These are phyloP conservation scores for Neurospora sp. DNA, from an alignment of 495 filamentous ascomycete genomes.

Conservation along the genomic window DNA sequence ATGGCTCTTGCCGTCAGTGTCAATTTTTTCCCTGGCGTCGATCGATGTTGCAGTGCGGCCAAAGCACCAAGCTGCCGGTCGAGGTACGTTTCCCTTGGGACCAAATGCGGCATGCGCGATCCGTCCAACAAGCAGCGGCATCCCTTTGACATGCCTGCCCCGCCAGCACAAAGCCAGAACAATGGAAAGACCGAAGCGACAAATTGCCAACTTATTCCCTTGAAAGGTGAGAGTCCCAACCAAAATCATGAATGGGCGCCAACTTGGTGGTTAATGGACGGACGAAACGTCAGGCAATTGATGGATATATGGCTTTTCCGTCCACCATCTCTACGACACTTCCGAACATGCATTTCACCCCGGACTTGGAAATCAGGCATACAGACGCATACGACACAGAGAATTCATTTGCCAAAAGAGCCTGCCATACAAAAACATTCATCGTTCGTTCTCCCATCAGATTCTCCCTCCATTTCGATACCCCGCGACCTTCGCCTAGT, in stretches of 20 bases:
- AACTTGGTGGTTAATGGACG: not conserved
- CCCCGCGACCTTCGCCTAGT: not conserved
- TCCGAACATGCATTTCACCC: not conserved
- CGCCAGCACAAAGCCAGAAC: not conserved
- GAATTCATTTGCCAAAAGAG: not conserved
- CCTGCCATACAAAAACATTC: not conserved
- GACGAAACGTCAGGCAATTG: not conserved
- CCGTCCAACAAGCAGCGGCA: not conserved
- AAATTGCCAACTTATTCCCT: not conserved
- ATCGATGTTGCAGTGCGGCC: not conserved
- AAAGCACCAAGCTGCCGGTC: not conserved
- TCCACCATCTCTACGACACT: not conserved
- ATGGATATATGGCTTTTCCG: not conserved
- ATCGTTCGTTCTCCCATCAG: not conserved
- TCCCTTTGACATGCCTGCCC: not conserved
- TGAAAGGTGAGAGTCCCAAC: not conserved
- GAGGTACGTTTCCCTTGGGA: not conserved
- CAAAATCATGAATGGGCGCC: not conserved
- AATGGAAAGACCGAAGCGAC: not conserved
- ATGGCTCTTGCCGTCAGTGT: not conserved
- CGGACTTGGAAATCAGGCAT: not conserved
- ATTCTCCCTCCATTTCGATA: not conserved
- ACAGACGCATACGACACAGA: not conserved
- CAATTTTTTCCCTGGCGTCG: not conserved
- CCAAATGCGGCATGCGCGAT: not conserved